Conservation (phyloP, 306 rosid genomes). For the Prunus kanzakura region DNA sequence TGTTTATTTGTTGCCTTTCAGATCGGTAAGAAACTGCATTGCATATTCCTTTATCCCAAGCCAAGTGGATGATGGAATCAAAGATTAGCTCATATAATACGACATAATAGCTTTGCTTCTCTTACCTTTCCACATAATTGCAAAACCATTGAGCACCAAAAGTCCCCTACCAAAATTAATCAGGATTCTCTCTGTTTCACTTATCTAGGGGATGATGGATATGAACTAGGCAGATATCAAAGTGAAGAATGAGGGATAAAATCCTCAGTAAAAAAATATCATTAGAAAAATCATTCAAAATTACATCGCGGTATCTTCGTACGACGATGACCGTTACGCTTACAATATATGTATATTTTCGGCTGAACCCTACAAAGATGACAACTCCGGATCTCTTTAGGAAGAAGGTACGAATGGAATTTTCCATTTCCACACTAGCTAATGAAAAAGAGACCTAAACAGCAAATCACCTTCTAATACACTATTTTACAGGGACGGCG, state of each 20-base stretch:
- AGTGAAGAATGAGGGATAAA: not conserved
- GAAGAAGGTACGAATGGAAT: constrained; percentile 30
- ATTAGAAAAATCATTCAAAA: constrained; percentile 21
- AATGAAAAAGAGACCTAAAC: constrained; percentile 23
- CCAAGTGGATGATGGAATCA: constrained; percentile 32
- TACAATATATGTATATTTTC: constrained; percentile 2
- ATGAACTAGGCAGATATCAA: too few relatives aligned
- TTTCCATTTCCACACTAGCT: constrained; percentile 28
- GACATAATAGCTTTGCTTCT: constrained; percentile 14
- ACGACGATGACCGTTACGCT: not conserved
- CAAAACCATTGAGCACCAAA: too few relatives aligned
- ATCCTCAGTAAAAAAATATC: not conserved
- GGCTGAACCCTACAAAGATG: constrained; percentile 24
- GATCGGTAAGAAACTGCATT: constrained; percentile 27
- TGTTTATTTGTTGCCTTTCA: constrained; percentile 30
- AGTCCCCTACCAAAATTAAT: not conserved
- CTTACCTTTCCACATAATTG: not conserved
- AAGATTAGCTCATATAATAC: constrained; percentile 18
- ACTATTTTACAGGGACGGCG: constrained; percentile 49
- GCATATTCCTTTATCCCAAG: constrained; percentile 31
- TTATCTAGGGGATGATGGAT: too few relatives aligned
- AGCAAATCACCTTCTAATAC: constrained; percentile 46
- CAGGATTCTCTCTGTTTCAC: not conserved
- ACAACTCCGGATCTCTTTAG: constrained; percentile 22
- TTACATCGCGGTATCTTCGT: constrained; percentile 20